Conservation (phyloP, 768 basidiomycete species). For the Wakefieldia striispora region DNA sequence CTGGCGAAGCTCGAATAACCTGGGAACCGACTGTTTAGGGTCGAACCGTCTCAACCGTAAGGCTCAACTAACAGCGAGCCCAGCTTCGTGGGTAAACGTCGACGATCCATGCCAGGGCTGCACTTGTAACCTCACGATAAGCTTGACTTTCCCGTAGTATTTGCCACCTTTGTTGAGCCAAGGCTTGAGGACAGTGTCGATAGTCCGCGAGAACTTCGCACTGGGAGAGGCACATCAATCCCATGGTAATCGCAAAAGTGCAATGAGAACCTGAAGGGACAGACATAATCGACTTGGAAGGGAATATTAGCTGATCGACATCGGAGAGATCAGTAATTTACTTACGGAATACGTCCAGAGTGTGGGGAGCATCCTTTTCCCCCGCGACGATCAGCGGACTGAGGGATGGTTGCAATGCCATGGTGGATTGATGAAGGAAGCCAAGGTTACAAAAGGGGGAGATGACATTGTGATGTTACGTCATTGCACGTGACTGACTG, state of each 20-base stretch:
- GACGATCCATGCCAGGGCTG: conserved; percentile 83
- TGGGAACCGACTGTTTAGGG: conserved; percentile 22
- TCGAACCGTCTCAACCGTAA: not conserved
- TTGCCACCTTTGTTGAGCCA: conserved; percentile 54
- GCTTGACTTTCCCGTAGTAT: conserved; percentile 72
- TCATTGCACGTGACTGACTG: too few relatives aligned
- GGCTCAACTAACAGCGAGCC: conserved; percentile 57
- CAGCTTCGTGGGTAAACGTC: conserved; percentile 77
- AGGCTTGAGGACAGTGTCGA: conserved; percentile 62
- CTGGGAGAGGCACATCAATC: conserved; percentile 31
- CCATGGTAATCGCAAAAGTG: not conserved
- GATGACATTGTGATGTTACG: not conserved
- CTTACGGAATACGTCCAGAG: conserved; percentile 77
- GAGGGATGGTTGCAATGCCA: conserved; percentile 81
- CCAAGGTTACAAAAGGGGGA: not conserved
- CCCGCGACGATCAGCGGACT: conserved; percentile 65
- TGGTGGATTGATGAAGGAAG: conserved; percentile 25
- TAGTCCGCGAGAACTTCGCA: conserved; percentile 56
- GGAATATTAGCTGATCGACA: not conserved
- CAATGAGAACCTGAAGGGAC: conserved; percentile 63
- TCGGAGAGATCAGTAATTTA: not conserved
- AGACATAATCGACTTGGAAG: conserved; percentile 77
- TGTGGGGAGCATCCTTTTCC: conserved; percentile 59
- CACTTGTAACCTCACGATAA: conserved; percentile 67
- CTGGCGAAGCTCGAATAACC: conserved; percentile 70